These are phyloP conservation scores for Haplosporangium sp. DNA, from an alignment of 371 early-diverging fungal genomes.

Conservation along the genomic window DNA sequence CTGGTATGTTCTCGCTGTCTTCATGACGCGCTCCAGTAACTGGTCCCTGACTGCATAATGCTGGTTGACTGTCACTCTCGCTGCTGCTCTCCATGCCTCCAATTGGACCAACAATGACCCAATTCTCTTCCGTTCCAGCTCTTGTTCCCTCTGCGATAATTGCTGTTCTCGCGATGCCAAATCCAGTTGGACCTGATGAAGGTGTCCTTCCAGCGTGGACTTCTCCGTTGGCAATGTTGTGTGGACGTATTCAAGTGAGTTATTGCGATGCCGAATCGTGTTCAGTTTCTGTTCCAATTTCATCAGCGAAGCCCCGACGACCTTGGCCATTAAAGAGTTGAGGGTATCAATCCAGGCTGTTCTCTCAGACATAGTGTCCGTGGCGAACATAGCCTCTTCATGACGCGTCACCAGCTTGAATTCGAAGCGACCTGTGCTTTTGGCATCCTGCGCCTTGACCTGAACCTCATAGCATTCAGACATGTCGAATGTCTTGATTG, in stretches of 20 bases:
- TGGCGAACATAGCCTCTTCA: constrained; percentile 50
- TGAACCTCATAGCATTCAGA: constrained; percentile 48
- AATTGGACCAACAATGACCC: constrained; percentile 40
- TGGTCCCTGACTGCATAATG: constrained; percentile 50
- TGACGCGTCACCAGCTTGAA: constrained; percentile 50
- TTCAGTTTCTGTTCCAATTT: constrained; percentile 44
- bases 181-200: constrained; percentile 41
- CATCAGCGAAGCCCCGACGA: constrained; percentile 34
- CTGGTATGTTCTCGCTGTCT: constrained; percentile 44
- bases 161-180: constrained; percentile 32
- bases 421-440: constrained; percentile 48
- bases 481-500: constrained; percentile 50
- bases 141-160: constrained; percentile 39
- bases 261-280: constrained; percentile 42
- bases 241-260: constrained; percentile 33
- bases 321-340: constrained; percentile 40
- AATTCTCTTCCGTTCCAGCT: constrained; percentile 37
- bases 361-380: constrained; percentile 50
- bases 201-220: constrained; percentile 26
- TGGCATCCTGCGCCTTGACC: constrained; percentile 39
- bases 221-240: constrained; percentile 1
- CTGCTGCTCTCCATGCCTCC: constrained; percentile 49
- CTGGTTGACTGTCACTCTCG: constrained; percentile 52
- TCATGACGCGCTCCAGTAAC: constrained; percentile 46
- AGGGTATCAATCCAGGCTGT: constrained; percentile 52